Evolutionary conservation across 2,329 filamentous ascomycete genomes (phyloP).

Genomic region (Calonectria pauciramosa): DNA sequence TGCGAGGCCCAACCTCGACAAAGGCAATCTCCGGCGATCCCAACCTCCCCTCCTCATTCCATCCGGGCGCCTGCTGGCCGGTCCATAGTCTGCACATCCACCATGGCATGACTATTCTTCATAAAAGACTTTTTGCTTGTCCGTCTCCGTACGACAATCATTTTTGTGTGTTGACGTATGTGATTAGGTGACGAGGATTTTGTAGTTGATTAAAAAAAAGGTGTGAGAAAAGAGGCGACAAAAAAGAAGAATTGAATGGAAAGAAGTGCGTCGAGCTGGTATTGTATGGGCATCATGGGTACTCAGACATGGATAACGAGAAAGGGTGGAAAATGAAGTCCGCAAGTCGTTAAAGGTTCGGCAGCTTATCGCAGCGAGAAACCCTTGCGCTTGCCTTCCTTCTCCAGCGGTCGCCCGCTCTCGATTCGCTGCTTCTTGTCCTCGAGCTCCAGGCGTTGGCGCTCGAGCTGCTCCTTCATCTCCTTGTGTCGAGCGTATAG

Average conservation of each 20-base stretch:
- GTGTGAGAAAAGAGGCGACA: slow-evolving; percentile 52
- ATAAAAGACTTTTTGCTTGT: slow-evolving; percentile 52
- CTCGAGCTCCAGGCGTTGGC: slow-evolving; percentile 93
- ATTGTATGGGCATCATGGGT: slow-evolving; percentile 72
- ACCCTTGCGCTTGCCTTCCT: slow-evolving; percentile 98
- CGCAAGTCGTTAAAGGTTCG: slow-evolving; percentile 39
- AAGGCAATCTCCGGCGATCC: slow-evolving; percentile 26
- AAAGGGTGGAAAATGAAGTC: slow-evolving; percentile 42
- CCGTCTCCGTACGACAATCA: slow-evolving; percentile 49
- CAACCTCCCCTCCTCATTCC: slow-evolving; percentile 30
- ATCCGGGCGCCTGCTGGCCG: slow-evolving; percentile 38
- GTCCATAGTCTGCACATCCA: slow-evolving; percentile 51
- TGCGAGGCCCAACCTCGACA: slow-evolving; percentile 30
- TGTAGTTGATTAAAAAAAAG: slow-evolving; percentile 57
- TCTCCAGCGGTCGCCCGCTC: slow-evolving; percentile 94
- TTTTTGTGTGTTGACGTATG: slow-evolving; percentile 47
- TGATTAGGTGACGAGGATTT: slow-evolving; percentile 54
- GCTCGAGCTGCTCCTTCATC: slow-evolving; percentile 99
- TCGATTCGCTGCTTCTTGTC: slow-evolving; percentile 98
- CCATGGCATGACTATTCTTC: slow-evolving; percentile 52
- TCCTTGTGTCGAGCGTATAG: slow-evolving; percentile 97
- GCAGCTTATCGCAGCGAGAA: slow-evolving; percentile 92
- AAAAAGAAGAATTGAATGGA: slow-evolving; percentile 60
- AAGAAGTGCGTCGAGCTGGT: slow-evolving; percentile 69
- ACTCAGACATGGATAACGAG: slow-evolving; percentile 69